A percentile compares a stretch with the other conserved stretches of the same genome.
Conservation (phyloP, 345 rosid species). For the Citrus medica region DNA sequence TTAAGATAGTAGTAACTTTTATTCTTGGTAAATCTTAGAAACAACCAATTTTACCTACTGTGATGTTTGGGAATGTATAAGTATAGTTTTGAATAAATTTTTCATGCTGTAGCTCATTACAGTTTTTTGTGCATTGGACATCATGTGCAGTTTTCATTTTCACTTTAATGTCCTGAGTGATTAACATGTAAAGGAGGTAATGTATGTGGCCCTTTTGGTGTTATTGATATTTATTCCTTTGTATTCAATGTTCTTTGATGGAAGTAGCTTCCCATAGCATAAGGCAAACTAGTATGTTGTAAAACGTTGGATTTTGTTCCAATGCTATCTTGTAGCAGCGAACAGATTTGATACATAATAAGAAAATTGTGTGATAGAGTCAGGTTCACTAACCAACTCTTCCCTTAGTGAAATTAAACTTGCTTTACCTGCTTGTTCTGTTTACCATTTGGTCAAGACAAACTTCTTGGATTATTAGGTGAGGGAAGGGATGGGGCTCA, state of each 20-base stretch:
- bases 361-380: neutral
- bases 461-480: neutral
- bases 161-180: neutral
- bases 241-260: neutral
- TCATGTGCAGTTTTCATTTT: neutral
- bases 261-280: neutral
- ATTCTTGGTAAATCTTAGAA: neutral
- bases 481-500: neutral
- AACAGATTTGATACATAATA: neutral
- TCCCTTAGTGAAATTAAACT: neutral
- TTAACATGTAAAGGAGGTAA: neutral
- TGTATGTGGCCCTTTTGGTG: neutral
- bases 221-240: neutral
- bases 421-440: neutral
- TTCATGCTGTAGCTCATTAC: neutral
- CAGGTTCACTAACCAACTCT: neutral
- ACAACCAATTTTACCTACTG: no score
- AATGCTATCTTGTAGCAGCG: neutral
- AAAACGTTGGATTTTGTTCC: neutral
- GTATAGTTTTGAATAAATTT: neutral
- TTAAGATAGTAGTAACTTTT: neutral
- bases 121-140: neutral
- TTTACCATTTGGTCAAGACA: neutral
- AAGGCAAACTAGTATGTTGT: neutral
- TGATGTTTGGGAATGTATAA: neutral